Percentiles rank a stretch among this genome's conserved stretches.
These are phyloP conservation scores for Lactarius sanguifluus DNA, from an alignment of 768 basidiomycete species.

Conservation along the genomic window DNA sequence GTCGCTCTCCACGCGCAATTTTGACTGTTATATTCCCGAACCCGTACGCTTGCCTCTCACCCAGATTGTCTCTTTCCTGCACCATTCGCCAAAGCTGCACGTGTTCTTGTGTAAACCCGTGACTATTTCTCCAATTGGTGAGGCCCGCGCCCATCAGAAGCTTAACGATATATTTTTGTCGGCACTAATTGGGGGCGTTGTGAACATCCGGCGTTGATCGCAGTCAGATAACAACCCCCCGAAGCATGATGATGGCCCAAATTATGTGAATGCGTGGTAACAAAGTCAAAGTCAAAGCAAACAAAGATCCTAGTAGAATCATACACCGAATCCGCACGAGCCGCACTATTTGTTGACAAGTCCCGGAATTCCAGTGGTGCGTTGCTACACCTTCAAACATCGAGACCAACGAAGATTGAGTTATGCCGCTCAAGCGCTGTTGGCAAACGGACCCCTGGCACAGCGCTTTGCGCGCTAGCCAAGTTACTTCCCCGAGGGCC, in stretches of 20 bases:
- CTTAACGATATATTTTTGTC: neutral
- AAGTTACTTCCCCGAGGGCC: neutral
- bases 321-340: no score
- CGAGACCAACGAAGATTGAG: constrained; percentile 27
- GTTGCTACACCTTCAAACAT: constrained; percentile 15
- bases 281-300: neutral
- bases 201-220: neutral
- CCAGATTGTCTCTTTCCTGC: neutral
- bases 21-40: neutral
- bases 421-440: constrained; percentile 30
- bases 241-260: neutral
- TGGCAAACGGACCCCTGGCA: constrained; percentile 29
- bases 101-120: neutral
- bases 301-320: neutral
- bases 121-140: neutral
- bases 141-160: neutral
- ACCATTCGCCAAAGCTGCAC: neutral
- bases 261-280: neutral
- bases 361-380: neutral
- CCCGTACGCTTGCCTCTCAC: neutral
- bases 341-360: neutral
- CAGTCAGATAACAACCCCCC: neutral
- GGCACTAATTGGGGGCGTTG: neutral
- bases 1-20: neutral
- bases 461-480: constrained; percentile 3